Evolutionary conservation across 2,329 filamentous ascomycete species (phyloP).

Genomic region (Exophiala sideris): DNA sequence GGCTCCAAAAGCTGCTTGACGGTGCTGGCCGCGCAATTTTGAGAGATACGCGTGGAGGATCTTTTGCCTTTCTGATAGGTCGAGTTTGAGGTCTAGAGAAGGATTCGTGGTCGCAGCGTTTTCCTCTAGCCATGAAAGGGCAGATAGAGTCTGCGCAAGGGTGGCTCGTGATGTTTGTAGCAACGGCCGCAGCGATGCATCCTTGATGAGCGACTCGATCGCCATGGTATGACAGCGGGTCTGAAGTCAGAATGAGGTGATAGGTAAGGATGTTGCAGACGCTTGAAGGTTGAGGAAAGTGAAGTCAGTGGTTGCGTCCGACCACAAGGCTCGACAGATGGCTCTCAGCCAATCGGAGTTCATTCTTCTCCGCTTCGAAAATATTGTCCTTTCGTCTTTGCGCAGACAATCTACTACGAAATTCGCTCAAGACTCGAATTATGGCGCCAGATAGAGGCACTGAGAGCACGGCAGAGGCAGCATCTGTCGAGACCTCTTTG

Average conservation of each 20-base stretch:
- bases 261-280: neutral
- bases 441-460: slow-evolving; percentile 27
- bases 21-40: slow-evolving; percentile 76
- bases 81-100: slow-evolving; percentile 51
- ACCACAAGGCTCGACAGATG: neutral
- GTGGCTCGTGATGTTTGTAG: slow-evolving; percentile 70
- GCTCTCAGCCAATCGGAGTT: slow-evolving; percentile 16
- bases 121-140: slow-evolving; percentile 56
- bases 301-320: neutral
- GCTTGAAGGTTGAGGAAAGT: neutral
- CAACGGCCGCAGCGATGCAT: slow-evolving; percentile 64
- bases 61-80: slow-evolving; percentile 74
- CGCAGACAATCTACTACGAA: neutral
- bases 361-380: slow-evolving; percentile 4
- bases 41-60: slow-evolving; percentile 73
- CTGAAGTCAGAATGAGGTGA: neutral
- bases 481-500: neutral
- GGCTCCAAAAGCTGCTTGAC: slow-evolving; percentile 74
- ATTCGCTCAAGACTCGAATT: neutral
- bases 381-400: neutral
- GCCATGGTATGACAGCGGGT: slow-evolving; percentile 45
- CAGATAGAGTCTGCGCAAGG: slow-evolving; percentile 65
- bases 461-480: slow-evolving; percentile 1
- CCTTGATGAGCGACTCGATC: slow-evolving; percentile 58
- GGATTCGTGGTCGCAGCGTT: slow-evolving; percentile 42